These are phyloP conservation scores for Pythium plurisporium DNA, from an alignment of 352 stramenopile species.

Conservation along the genomic window DNA sequence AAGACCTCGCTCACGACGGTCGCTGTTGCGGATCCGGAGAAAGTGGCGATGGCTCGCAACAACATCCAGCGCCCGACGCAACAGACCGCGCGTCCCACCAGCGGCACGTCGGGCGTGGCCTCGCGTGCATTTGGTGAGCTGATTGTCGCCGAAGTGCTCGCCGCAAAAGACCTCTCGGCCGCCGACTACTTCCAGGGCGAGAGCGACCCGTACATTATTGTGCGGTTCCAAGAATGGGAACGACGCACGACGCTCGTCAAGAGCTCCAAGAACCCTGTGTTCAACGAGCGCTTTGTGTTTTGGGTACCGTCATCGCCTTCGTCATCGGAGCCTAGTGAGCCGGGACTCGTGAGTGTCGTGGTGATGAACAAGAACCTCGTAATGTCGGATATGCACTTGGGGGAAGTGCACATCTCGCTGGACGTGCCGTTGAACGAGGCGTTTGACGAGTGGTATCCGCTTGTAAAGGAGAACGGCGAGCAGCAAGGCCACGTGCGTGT, in stretches of 20 bases:
- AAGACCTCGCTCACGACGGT: constrained; percentile 33
- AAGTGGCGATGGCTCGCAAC: constrained; percentile 15
- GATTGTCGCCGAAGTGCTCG: constrained; percentile 59
- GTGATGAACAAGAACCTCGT: constrained; percentile 43
- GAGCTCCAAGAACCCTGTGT: constrained; percentile 27
- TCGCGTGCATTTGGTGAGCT: constrained; percentile 57
- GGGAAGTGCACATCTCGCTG: constrained; percentile 66
- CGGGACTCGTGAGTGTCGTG: constrained; percentile 40
- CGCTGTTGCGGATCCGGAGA: constrained; percentile 11
- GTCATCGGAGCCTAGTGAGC: constrained; percentile 23
- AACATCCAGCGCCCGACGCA: constrained; percentile 51
- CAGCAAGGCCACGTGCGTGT: constrained; percentile 50
- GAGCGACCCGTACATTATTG: constrained; percentile 39
- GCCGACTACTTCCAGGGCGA: constrained; percentile 39
- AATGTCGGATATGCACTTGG: constrained; percentile 46
- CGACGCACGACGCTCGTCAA: constrained; percentile 32
- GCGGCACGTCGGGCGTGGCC: background rate
- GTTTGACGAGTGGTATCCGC: constrained; percentile 67
- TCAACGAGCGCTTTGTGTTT: constrained; percentile 75
- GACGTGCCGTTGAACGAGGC: constrained; percentile 59
- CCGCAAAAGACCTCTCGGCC: constrained; percentile 39
- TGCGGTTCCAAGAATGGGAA: constrained; percentile 32
- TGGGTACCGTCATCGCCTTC: constrained; percentile 49
- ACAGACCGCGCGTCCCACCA: constrained; percentile 11
- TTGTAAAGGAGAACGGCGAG: constrained; percentile 51